These are phyloP conservation scores for Exophiala xenobiotica DNA, from an alignment of 2,329 filamentous ascomycete species.

Conservation along the genomic window DNA sequence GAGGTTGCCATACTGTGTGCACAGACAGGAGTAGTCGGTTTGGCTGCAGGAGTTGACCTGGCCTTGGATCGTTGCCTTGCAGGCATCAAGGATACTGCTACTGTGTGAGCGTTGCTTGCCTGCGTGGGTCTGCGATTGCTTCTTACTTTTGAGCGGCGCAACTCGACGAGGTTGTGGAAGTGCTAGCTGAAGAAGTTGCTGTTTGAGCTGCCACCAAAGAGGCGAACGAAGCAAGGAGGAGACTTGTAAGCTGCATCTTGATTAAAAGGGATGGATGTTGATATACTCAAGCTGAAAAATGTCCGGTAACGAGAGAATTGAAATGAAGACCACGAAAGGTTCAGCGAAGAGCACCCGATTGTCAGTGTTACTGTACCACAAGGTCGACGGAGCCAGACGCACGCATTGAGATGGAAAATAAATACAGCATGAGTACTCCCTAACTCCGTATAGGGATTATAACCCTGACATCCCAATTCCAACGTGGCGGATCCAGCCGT, in stretches of 20 bases:
- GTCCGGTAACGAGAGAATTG: not conserved
- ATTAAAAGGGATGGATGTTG: slow-evolving; percentile 84
- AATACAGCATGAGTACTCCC: no score
- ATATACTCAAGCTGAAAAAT: not conserved
- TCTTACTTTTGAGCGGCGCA: slow-evolving; percentile 33
- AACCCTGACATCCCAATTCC: no score
- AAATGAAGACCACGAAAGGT: no score
- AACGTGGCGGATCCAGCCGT: no score
- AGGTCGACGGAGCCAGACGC: not conserved
- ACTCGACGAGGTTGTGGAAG: slow-evolving; percentile 15
- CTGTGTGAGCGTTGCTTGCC: slow-evolving; percentile 3
- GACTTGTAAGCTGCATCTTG: slow-evolving; percentile 60
- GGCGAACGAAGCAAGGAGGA: slow-evolving; percentile 33
- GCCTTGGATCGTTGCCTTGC: slow-evolving; percentile 42
- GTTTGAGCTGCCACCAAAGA: slow-evolving; percentile 32
- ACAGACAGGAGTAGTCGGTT: slow-evolving; percentile 59
- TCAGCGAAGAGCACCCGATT: no score
- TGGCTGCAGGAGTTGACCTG: slow-evolving; percentile 45
- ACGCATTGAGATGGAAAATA: not conserved
- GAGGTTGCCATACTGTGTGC: slow-evolving; percentile 54
- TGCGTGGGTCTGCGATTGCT: not conserved
- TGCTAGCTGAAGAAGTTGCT: slow-evolving; percentile 19
- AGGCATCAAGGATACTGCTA: slow-evolving; percentile 52
- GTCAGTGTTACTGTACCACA: not conserved
- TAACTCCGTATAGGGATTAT: no score